Base-by-base conservation (phyloP, 768 basidiomycete genomes). In the Russula dissimulans region DNA sequence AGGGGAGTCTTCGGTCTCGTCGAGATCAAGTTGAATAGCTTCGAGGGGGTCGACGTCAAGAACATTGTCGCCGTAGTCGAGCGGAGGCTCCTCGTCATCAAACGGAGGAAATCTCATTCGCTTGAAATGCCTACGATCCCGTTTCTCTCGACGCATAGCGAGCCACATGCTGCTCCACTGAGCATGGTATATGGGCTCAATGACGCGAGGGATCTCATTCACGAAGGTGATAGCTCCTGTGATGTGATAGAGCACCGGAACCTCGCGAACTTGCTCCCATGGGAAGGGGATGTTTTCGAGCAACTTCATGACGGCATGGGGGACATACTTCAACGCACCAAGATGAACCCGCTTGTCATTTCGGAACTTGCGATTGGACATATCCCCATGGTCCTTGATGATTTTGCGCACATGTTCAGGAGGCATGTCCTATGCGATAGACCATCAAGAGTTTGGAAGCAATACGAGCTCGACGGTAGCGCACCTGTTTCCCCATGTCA, bases 101-200 rank as follows among this genome's bases (percentile, higher is more conserved):
- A 98, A 99, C 0, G 95, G 97, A 26, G 97, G 97, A 76, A 98
- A 99, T 26, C 95, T 86, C 94, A 99, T 97, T 48, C 97, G 91
- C 78, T 99, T 99, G 79, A 99, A 99, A 73, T 99, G 97, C 60
- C 95, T 79, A 71, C 97, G 89, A 72, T 99, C 97, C 59, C 97
- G 84, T 78, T 99, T 99, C 76, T 99, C 97, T 62, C 97, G 79
- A 61, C 97, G 81, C 97, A 99, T 99, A 11, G 97, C 95, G 48
- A 99, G 78, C 97, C 97, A 99, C 97, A 99, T 99, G 5, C 91
- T 90, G 70, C 92, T 95, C 97, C 97, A 99, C 69, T 98, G 97
- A 1, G 97, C 93, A 72, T 99, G 97, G 73, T 97, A 98, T 10
- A 99, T 83, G 6, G 97, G 97, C 72, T 98, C 97, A 63, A 98